phyloP scores from a whole-genome alignment of 352 stramenopile genomes.

The Pilasporangium apinafurcum region DNA sequence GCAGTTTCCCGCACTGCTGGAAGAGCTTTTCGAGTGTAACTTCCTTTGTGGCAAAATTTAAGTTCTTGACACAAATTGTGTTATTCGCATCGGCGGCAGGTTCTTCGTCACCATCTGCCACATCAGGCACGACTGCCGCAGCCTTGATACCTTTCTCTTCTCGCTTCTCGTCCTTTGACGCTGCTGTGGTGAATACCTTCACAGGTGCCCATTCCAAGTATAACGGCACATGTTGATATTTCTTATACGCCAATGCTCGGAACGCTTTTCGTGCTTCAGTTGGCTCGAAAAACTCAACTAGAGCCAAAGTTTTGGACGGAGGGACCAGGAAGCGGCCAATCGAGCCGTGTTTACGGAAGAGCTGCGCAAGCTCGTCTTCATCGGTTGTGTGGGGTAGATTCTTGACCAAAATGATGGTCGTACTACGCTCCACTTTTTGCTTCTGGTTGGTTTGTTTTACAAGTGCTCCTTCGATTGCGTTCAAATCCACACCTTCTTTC shows the following conservation, averaged over 20 bases:
- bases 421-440: constrained; percentile 87
- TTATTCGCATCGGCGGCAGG: constrained; percentile 59
- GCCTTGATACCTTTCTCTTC: constrained; percentile 56
- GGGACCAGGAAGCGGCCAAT: constrained; percentile 87
- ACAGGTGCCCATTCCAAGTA: constrained; percentile 98
- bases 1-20: constrained; percentile 59
- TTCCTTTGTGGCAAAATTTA: constrained; percentile 97
- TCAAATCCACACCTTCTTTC: constrained; percentile 91
- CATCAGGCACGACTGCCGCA: constrained; percentile 39
- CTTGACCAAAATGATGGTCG: constrained; percentile 96
- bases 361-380: constrained; percentile 90
- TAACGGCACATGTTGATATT: constrained; percentile 97
- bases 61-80: constrained; percentile 98
- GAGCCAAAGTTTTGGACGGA: constrained; percentile 91
- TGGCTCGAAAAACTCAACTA: constrained; percentile 95
- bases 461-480: constrained; percentile 86
- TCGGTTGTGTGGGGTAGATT: constrained; percentile 96
- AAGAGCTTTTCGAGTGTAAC: constrained; percentile 72
- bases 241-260: constrained; percentile 95
- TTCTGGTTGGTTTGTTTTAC: constrained; percentile 40
- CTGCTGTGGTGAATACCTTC: constrained; percentile 56
- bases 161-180: neutral
- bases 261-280: constrained; percentile 95
- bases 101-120: constrained; percentile 53
- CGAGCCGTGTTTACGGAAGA: constrained; percentile 92